phyloP scores from a whole-genome alignment of 169 alveolate species.

The Eimeria mitis region DNA sequence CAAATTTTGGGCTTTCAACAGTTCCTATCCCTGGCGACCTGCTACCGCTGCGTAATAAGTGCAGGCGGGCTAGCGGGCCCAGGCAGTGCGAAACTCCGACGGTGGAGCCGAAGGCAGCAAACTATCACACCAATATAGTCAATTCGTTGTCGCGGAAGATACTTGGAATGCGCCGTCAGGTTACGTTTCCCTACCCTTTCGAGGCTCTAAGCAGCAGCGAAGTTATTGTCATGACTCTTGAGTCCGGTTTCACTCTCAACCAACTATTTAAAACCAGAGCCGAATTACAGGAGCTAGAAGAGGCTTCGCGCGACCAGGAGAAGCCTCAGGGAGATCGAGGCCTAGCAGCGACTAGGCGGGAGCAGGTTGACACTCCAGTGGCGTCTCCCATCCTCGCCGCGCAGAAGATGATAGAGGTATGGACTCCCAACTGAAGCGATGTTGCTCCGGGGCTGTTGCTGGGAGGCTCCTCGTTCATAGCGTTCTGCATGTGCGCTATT shows the following conservation, averaged over 20 bases:
- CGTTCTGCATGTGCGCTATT: not conserved
- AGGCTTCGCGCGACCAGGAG: not conserved
- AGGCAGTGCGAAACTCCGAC: not conserved
- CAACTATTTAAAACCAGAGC: slow-evolving; percentile 37
- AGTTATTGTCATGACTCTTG: slow-evolving; percentile 61
- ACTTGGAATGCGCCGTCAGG: slow-evolving; percentile 71
- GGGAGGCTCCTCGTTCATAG: not conserved
- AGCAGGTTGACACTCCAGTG: not conserved
- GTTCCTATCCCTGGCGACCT: slow-evolving; percentile 1
- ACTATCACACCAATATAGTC: slow-evolving; percentile 13
- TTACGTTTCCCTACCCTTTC: slow-evolving; percentile 69
- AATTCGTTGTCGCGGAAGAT: slow-evolving; percentile 52
- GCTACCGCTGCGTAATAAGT: slow-evolving; percentile 46
- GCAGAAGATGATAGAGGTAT: slow-evolving; percentile 41
- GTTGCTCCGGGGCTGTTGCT: not conserved
- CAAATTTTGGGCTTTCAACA: slow-evolving; percentile 48
- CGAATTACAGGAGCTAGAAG: not conserved
- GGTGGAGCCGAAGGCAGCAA: not conserved
- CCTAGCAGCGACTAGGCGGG: not conserved
- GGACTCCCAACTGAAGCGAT: not conserved
- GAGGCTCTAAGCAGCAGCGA: slow-evolving; percentile 75
- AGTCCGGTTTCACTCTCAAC: slow-evolving; percentile 70
- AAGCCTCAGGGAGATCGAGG: not conserved
- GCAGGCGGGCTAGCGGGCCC: slow-evolving; percentile 40
- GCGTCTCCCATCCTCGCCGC: slow-evolving; percentile 31